Base-by-base conservation (phyloP, 495 filamentous ascomycete species). In the Xylaria intraflava region DNA sequence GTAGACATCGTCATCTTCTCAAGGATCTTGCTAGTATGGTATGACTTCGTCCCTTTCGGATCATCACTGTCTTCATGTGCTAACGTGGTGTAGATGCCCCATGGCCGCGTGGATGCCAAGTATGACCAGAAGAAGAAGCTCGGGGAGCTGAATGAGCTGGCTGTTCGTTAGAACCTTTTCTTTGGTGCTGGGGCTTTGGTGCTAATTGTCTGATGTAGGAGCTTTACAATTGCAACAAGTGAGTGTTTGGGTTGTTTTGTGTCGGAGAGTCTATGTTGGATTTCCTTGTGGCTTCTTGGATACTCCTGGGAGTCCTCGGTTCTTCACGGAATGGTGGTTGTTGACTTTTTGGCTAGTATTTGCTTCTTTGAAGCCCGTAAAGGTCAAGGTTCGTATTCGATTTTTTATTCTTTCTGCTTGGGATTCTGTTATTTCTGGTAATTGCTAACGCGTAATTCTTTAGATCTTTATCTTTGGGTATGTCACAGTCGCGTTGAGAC, bases 341-440 rank as follows among this genome's bases (percentile, higher is more conserved):
- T 35, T 55, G 45, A 55, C 52, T 35, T 3, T 43, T n/a, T 5
- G 27, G 5, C 12, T 16, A 55, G 52, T 69, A 84, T 97, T 46
- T 78, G 95, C 56, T 99, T 95, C 73, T 93, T 96, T 67, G 93
- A 98, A 73, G 93, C 90, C 49, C 77, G 90, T 56, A 98, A 97
- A 72, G 89, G 88, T 33, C 85, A 94, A 68, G 93, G 97, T 77
- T 72, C 94, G 30, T 98, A 96, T 67, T 6, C 8, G 35, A 48
- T 17, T 48, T 17, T 23, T 9, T 20, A 14, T 3, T 27, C n/a
- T 17, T 35, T 19, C 27, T 23, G 14, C 10, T 9, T 3, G n/a
- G 14, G 14, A 22, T 7, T 26, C 17, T 1, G 7, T 29, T 12
- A 12, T 17, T 12, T 22, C 17, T 43, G 8, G 19, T 0, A 6